phyloP scores from a whole-genome alignment of 495 filamentous ascomycete genomes.

The Delitschia confertaspora region DNA sequence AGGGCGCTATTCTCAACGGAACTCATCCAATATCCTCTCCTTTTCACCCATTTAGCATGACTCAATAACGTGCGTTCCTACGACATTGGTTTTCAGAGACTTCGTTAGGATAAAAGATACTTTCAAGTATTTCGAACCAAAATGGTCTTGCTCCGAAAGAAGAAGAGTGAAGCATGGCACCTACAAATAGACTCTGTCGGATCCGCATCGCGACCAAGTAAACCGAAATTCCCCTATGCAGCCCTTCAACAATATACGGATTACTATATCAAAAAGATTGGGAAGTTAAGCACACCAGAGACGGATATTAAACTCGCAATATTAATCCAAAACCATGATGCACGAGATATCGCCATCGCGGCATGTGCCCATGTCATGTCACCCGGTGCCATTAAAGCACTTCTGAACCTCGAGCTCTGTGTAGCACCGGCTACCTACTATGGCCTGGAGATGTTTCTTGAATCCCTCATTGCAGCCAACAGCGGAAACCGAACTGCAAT shows the following conservation, averaged over 20 bases:
- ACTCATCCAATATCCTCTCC: no score
- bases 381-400: conserved; percentile 8
- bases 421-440: conserved; percentile 17
- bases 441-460: conserved; percentile 18
- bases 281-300: conserved; percentile 14
- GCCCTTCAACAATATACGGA: conserved; percentile 16
- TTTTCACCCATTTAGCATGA: no score
- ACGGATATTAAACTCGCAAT: conserved; percentile 11
- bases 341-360: conserved; percentile 22
- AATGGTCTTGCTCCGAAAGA: no score
- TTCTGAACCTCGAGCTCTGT: conserved; percentile 20
- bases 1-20: no score
- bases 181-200: conserved; percentile 15
- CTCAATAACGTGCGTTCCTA: no score
- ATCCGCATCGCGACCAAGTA: not conserved
- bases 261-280: conserved; percentile 24
- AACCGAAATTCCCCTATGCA: conserved; percentile 8
- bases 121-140: no score
- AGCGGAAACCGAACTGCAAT: conserved; percentile 6
- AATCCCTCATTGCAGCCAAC: conserved; percentile 20
- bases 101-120: no score
- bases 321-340: conserved; percentile 21
- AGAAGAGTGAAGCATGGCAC: conserved; percentile 25
- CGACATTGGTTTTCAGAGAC: no score
- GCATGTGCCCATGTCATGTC: conserved; percentile 24